Evolutionary conservation across 768 basidiomycete genomes (phyloP).

Genomic region (Podaxis rugospora): DNA sequence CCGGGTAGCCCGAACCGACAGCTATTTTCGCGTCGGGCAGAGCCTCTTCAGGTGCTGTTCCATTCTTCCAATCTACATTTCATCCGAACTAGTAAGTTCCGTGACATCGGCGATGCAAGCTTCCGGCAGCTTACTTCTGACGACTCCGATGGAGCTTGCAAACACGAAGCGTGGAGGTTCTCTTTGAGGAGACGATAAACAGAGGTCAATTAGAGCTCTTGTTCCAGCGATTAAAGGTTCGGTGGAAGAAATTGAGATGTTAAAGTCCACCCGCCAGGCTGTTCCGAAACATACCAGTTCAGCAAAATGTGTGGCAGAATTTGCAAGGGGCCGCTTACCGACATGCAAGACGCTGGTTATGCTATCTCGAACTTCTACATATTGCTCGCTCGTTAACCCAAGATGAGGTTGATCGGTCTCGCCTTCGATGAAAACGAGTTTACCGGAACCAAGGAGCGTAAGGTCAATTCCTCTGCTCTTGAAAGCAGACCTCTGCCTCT

Average conservation of each 20-base stretch:
- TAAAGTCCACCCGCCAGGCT: conserved; percentile 48
- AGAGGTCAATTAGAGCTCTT: conserved; percentile 36
- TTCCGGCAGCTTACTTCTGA: conserved; percentile 14
- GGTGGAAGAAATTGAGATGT: conserved; percentile 36
- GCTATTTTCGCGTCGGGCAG: conserved; percentile 22
- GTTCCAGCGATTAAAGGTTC: conserved; percentile 37
- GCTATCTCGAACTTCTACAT: conserved; percentile 25
- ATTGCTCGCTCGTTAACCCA: conserved; percentile 22
- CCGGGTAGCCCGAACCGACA: conserved; percentile 31
- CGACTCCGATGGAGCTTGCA: conserved; percentile 27
- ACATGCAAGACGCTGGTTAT: conserved; percentile 38
- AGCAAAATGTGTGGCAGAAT: not conserved
- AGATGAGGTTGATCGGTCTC: conserved; percentile 24
- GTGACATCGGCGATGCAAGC: not conserved
- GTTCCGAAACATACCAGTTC: not conserved
- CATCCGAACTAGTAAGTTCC: too few relatives aligned
- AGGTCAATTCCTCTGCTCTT: conserved; percentile 22
- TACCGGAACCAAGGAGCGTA: conserved; percentile 21
- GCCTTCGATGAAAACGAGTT: conserved; percentile 33
- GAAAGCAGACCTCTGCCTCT: conserved; percentile 21
- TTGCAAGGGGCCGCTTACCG: conserved; percentile 6
- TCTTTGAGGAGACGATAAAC: conserved; percentile 22
- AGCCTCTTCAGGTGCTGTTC: conserved; percentile 20
- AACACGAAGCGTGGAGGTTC: conserved; percentile 33
- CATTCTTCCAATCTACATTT: conserved; percentile 10